Percentiles rank a stretch among this genome's conserved stretches.
Conservation (phyloP, 192 early-diverging fungal genomes). For the Coemansia sp. region DNA sequence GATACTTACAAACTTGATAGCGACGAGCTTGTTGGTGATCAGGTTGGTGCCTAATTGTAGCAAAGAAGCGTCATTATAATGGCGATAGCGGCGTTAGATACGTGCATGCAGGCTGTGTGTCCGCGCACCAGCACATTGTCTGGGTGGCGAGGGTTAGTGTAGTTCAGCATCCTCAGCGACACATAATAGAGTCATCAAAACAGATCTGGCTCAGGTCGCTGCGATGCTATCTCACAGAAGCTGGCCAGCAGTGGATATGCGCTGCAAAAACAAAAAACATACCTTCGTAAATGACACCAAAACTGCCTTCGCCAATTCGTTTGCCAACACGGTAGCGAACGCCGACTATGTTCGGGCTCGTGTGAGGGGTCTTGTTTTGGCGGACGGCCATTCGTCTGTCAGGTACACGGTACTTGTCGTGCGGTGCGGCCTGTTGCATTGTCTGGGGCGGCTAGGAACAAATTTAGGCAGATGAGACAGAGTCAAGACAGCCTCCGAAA, state of each 20-base stretch:
- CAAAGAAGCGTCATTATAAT: conserved; percentile 12
- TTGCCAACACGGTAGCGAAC: conserved; percentile 94
- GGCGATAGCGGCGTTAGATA: conserved; percentile 2
- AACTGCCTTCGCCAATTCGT: conserved; percentile 97
- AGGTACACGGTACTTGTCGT: conserved; percentile 50
- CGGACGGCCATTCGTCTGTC: conserved; percentile 45
- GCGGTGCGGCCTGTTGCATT: conserved; percentile 45
- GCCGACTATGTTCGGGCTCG: conserved; percentile 82
- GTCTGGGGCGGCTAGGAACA: conserved; percentile 1
- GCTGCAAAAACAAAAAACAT: conserved; percentile 11
- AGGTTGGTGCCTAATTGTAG: conserved; percentile 55
- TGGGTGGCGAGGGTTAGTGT: conserved; percentile 4
- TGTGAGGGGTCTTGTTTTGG: conserved; percentile 40
- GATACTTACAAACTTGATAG: conserved; percentile 81
- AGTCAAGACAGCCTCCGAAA: conserved; percentile 6
- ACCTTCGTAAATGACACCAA: conserved; percentile 99
- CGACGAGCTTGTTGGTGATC: conserved; percentile 91
- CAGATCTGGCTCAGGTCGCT: neutral
- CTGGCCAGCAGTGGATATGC: conserved; percentile 4
- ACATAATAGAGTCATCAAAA: neutral
- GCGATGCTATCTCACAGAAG: neutral
- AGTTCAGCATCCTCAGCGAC: neutral
- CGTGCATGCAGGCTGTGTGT: conserved; percentile 5
- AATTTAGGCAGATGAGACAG: conserved; percentile 4
- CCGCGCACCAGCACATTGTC: neutral